Conservation (phyloP, 495 filamentous ascomycete genomes). For the Daldinia grandis region DNA sequence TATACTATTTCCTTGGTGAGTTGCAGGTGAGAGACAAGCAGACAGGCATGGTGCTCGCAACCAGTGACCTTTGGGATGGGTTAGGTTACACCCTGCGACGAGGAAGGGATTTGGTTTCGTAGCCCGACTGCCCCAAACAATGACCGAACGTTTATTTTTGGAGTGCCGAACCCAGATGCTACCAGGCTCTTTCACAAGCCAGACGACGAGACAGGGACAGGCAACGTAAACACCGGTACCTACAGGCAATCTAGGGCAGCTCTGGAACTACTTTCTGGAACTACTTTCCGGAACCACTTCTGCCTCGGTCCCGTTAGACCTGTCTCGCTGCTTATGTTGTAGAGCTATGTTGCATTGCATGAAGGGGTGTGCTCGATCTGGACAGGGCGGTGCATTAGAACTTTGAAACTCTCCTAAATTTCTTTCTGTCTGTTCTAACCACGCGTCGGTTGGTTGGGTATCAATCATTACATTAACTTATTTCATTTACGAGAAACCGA, state of each 20-base stretch:
- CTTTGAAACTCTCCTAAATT: slow-evolving; percentile 37
- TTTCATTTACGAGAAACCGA: slow-evolving; percentile 38
- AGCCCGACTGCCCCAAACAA: slow-evolving; percentile 17
- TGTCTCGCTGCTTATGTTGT: slow-evolving; percentile 33
- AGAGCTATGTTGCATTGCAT: slow-evolving; percentile 39
- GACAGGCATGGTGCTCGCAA: slow-evolving; percentile 4
- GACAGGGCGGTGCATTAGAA: slow-evolving; percentile 39
- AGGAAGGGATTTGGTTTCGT: slow-evolving; percentile 7
- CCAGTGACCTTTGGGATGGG: slow-evolving; percentile 3
- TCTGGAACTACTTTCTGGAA: slow-evolving; percentile 19
- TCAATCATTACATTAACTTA: slow-evolving; percentile 43
- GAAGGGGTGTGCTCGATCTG: slow-evolving; percentile 34
- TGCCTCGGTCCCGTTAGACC: slow-evolving; percentile 26
- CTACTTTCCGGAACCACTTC: slow-evolving; percentile 34
- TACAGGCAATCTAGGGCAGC: slow-evolving; percentile 23
- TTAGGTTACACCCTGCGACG: slow-evolving; percentile 20
- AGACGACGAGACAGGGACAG: background rate
- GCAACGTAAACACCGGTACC: slow-evolving; percentile 18
- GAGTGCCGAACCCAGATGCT: slow-evolving; percentile 13
- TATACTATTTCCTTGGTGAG: background rate
- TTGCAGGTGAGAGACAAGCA: slow-evolving; percentile 3
- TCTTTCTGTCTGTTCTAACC: slow-evolving; percentile 23
- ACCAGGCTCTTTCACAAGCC: slow-evolving; percentile 22
- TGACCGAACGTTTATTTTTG: slow-evolving; percentile 34
- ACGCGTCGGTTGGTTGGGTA: slow-evolving; percentile 34